Conservation (phyloP, 257 asterid genomes). For the Paraleonurus japonicus region DNA sequence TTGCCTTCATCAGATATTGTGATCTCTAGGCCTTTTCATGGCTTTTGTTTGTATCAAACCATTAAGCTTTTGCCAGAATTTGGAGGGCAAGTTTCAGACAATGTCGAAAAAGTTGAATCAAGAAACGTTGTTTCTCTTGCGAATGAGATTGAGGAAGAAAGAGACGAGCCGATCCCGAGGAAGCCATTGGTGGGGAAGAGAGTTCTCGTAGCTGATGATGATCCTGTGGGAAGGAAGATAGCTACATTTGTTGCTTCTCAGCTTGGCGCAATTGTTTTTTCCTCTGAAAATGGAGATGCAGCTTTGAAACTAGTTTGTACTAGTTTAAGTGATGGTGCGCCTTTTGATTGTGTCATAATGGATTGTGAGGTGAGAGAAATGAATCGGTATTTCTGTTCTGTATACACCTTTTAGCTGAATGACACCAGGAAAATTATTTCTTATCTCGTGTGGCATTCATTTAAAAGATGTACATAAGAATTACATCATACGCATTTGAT, state of each 20-base stretch:
- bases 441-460: neutral
- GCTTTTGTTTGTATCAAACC: conserved; percentile 54
- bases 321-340: conserved; percentile 24
- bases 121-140: neutral
- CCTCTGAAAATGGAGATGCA: conserved; percentile 55
- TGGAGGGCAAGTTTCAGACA: conserved; percentile 23
- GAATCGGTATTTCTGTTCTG: neutral
- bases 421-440: neutral
- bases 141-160: conserved; percentile 22
- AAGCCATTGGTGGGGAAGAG: conserved; percentile 53
- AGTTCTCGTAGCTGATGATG: conserved; percentile 66
- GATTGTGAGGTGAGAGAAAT: conserved; percentile 62
- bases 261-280: conserved; percentile 46
- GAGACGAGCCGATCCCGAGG: neutral
- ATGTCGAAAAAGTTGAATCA: neutral
- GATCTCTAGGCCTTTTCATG: conserved; percentile 68
- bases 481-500: neutral
- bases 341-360: conserved; percentile 73
- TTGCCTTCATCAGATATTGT: conserved; percentile 53
- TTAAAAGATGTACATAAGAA: neutral
- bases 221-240: conserved; percentile 32
- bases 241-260: conserved; percentile 34
- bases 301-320: conserved; percentile 45
- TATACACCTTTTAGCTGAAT: neutral
- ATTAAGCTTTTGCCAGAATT: conserved; percentile 61